Evolutionary conservation across 257 asterid species (phyloP).

Genomic region (Nyctanthes arbortristis): DNA sequence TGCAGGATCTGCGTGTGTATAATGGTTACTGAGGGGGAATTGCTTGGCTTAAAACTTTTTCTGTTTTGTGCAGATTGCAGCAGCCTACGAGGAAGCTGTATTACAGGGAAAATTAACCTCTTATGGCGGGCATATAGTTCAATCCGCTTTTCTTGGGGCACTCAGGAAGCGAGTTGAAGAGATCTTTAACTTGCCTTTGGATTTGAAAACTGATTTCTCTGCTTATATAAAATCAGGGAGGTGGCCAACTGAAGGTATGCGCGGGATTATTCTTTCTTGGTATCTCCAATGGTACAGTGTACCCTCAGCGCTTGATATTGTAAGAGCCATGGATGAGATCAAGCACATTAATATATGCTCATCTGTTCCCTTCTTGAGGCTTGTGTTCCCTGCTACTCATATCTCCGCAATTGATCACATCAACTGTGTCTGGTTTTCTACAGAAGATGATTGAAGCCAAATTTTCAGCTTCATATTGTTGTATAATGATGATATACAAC

Average conservation of each 20-base stretch:
- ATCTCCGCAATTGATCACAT: constrained; percentile 55
- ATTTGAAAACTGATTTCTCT: constrained; percentile 32
- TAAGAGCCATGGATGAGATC: constrained; percentile 50
- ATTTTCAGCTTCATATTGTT: neutral
- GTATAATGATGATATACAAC: no score
- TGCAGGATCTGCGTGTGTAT: neutral
- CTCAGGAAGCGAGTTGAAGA: constrained; percentile 83
- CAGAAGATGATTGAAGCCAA: constrained; percentile 27
- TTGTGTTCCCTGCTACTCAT: constrained; percentile 77
- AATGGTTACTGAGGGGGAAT: neutral
- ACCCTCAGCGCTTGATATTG: constrained; percentile 57
- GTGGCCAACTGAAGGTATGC: constrained; percentile 64
- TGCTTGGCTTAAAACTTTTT: no score
- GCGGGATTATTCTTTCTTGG: constrained; percentile 62
- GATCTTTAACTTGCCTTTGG: constrained; percentile 39
- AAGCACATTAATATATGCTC: constrained; percentile 31
- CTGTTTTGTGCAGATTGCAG: constrained; percentile 57
- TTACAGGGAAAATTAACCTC: constrained; percentile 56
- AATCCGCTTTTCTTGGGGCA: constrained; percentile 78
- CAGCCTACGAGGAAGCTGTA: constrained; percentile 80
- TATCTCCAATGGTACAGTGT: constrained; percentile 78
- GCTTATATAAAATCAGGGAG: constrained; percentile 48
- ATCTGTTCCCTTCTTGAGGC: constrained; percentile 64
- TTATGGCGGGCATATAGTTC: constrained; percentile 63
- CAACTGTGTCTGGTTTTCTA: constrained; percentile 29